These are phyloP conservation scores for Ganoderma resinaceum DNA, from an alignment of 1,284 basidiomycete genomes.

Conservation along the genomic window DNA sequence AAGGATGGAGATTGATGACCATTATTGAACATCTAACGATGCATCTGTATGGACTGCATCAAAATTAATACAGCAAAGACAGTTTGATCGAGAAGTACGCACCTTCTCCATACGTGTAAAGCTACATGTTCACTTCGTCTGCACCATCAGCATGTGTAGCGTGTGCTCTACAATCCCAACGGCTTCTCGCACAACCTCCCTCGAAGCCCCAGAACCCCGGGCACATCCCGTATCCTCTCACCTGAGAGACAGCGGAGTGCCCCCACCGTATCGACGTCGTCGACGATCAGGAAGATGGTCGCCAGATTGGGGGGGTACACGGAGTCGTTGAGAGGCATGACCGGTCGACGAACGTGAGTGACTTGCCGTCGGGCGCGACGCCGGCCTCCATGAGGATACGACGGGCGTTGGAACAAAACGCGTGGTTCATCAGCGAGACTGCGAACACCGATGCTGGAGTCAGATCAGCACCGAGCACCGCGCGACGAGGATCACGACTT, in stretches of 20 bases:
- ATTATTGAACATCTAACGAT: not conserved
- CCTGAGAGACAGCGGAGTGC: slow-evolving; percentile 33
- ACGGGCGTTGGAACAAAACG: slow-evolving; percentile 52
- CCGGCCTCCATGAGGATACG: slow-evolving; percentile 53
- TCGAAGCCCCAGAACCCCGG: no score
- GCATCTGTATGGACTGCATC: not conserved
- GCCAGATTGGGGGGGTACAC: slow-evolving; percentile 62
- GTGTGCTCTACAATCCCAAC: slow-evolving; percentile 68
- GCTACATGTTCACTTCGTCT: slow-evolving; percentile 13
- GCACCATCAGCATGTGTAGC: slow-evolving; percentile 36
- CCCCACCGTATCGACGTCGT: slow-evolving; percentile 55
- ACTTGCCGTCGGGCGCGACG: slow-evolving; percentile 43
- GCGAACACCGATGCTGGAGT: not conserved
- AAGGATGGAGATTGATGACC: not conserved
- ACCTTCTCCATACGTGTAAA: not conserved
- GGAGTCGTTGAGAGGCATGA: slow-evolving; percentile 51
- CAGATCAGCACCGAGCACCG: not conserved
- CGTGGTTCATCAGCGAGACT: slow-evolving; percentile 54
- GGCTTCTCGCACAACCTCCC: slow-evolving; percentile 74
- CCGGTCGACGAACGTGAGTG: slow-evolving; percentile 49
- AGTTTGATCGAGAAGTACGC: not conserved
- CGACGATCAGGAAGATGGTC: slow-evolving; percentile 51
- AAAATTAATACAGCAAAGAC: not conserved
- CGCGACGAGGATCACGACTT: not conserved
- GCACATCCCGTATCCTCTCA: slow-evolving; percentile 35